Percentiles rank a stretch among this genome's conserved stretches.
Conservation (phyloP, 2,329 filamentous ascomycete species). For the Microsporum audouinii region DNA sequence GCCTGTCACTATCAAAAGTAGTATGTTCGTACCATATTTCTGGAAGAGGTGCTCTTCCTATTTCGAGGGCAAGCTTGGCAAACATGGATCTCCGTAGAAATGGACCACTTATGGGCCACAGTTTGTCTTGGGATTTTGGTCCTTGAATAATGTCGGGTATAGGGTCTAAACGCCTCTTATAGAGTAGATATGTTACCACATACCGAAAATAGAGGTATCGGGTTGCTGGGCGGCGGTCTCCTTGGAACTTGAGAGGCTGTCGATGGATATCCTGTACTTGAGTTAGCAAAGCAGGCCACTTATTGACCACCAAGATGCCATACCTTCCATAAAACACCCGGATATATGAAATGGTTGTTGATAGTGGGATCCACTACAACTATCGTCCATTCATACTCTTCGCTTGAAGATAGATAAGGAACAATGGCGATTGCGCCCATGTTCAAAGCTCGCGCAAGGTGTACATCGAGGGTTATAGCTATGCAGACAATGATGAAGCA, state of each 20-base stretch:
- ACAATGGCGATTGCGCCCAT: background rate
- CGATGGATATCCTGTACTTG: slow-evolving; percentile 1
- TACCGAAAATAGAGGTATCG: slow-evolving; percentile 9
- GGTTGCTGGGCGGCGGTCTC: slow-evolving; percentile 3
- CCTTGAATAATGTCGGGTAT: background rate
- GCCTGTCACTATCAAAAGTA: background rate
- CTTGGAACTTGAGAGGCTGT: background rate
- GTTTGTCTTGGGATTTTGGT: background rate
- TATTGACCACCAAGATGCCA: background rate
- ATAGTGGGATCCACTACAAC: background rate
- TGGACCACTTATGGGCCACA: background rate
- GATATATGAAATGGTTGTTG: background rate
- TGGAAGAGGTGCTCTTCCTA: background rate
- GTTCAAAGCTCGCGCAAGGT: background rate
- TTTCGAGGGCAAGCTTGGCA: background rate
- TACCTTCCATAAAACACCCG: background rate
- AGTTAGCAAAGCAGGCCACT: background rate
- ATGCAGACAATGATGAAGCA: background rate
- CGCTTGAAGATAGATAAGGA: background rate
- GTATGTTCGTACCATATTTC: background rate
- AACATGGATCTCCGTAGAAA: slow-evolving; percentile 6
- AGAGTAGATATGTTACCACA: background rate
- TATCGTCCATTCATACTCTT: background rate
- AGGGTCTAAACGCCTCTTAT: background rate
- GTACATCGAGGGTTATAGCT: background rate